Conservation (phyloP, 176 grass and related monocot species). For the Eleusine coracana region DNA sequence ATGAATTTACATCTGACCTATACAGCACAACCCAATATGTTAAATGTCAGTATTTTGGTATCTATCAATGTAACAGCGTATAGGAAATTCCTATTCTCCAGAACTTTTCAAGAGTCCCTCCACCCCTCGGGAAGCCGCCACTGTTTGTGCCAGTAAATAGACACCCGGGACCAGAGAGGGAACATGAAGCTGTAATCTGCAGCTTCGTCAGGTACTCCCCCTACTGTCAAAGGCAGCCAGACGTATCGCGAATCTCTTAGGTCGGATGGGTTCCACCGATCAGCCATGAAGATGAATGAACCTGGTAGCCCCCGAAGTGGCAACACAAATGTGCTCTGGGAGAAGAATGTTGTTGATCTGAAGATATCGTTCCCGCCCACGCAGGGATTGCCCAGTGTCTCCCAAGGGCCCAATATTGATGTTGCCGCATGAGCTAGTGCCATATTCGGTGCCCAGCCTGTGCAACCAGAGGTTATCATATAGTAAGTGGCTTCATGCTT, state of each 20-base stretch:
- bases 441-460: conserved; percentile 85
- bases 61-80: conserved; percentile 41
- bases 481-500: conserved; percentile 89
- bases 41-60: conserved; percentile 43
- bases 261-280: conserved; percentile 89
- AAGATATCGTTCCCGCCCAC: conserved; percentile 83
- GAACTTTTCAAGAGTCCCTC: conserved; percentile 54
- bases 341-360: conserved; percentile 84
- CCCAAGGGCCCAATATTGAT: conserved; percentile 89
- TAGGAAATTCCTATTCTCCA: conserved; percentile 35
- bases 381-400: conserved; percentile 84
- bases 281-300: conserved; percentile 96
- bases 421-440: conserved; percentile 80
- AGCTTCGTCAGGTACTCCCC: conserved; percentile 78
- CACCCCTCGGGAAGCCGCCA: conserved; percentile 82
- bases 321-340: conserved; percentile 90
- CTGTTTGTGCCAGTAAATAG: conserved; percentile 87
- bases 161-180: conserved; percentile 88
- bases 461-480: conserved; percentile 95
- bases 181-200: conserved; percentile 98
- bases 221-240: conserved; percentile 83
- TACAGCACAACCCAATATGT: conserved; percentile 43
- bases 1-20: conserved; percentile 54
- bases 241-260: conserved; percentile 83
- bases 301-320: conserved; percentile 70